Evolutionary conservation across 2,329 filamentous ascomycete genomes (phyloP).

Genomic region (Cladophialophora immunda): DNA sequence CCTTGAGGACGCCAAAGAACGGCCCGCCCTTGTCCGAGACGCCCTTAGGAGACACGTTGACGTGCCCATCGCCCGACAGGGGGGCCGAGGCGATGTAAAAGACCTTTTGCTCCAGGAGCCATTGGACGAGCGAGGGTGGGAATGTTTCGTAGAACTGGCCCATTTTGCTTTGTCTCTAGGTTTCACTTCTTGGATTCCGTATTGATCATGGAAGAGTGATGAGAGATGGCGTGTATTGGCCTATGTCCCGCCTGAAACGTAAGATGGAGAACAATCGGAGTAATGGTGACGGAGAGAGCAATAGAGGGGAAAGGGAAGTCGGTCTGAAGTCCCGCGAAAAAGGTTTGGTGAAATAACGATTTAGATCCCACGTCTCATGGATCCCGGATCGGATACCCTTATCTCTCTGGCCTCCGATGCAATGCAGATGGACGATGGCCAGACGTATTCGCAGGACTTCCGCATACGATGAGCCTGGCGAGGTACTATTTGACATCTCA

Average conservation of each 20-base stretch:
- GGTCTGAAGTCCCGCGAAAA: not conserved
- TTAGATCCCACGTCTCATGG: not conserved
- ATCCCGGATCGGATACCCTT: not conserved
- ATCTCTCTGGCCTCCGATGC: not conserved
- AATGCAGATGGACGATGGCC: not conserved
- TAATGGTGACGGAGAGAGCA: not conserved
- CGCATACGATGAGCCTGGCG: not conserved
- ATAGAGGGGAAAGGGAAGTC: not conserved
- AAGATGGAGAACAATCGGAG: not conserved
- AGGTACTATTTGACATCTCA: not conserved
- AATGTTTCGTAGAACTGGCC: slow-evolving; percentile 67
- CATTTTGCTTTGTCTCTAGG: slow-evolving; percentile 53
- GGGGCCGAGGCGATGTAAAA: slow-evolving; percentile 81
- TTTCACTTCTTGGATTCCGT: not conserved
- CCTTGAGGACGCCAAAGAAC: slow-evolving; percentile 42
- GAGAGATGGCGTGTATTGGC: not conserved
- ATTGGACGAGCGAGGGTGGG: slow-evolving; percentile 64
- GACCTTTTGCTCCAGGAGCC: slow-evolving; percentile 73
- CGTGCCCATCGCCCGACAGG: slow-evolving; percentile 67
- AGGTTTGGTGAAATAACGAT: not conserved
- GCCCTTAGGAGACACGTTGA: slow-evolving; percentile 78
- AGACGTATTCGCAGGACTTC: not conserved
- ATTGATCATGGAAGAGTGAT: not conserved
- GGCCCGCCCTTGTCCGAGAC: slow-evolving; percentile 77
- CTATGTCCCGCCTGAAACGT: not conserved